Evolutionary conservation across 1,139 yeast species (phyloP).

Genomic region (Pichia sp.): DNA sequence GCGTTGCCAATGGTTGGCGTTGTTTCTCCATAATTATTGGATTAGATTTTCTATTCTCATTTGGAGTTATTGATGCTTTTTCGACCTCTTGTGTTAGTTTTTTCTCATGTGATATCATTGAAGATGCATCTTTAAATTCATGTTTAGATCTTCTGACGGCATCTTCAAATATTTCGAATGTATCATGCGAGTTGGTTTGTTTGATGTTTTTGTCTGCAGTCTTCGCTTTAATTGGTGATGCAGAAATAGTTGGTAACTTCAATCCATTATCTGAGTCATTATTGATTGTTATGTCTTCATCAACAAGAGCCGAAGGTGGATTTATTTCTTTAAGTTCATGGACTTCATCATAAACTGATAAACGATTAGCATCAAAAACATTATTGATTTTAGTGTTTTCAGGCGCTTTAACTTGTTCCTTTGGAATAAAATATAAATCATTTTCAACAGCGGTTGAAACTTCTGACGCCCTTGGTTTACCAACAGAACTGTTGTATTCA

Average conservation of each 20-base stretch:
- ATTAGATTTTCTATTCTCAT: neutral
- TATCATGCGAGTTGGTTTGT: constrained; percentile 17
- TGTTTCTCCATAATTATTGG: constrained; percentile 16
- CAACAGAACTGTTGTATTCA: constrained; percentile 5
- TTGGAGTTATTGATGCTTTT: neutral
- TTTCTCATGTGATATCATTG: neutral
- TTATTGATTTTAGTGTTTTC: neutral
- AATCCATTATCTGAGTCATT: constrained; percentile 20
- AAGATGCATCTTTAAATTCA: constrained; percentile 12
- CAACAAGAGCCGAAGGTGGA: constrained; percentile 16
- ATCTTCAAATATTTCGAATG: constrained; percentile 22
- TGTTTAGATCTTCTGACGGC: constrained; percentile 15
- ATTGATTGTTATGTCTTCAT: constrained; percentile 24
- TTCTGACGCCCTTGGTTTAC: constrained; percentile 15
- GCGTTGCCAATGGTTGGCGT: constrained; percentile 31
- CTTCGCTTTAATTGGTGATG: constrained; percentile 29
- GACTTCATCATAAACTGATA: constrained; percentile 14
- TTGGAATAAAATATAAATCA: constrained; percentile 21
- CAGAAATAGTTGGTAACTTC: constrained; percentile 31
- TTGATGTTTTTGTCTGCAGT: constrained; percentile 5
- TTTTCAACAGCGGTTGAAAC: constrained; percentile 19
- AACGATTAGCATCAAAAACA: constrained; percentile 3
- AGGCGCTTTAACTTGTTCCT: neutral
- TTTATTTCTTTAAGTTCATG: neutral
- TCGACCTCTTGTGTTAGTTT: neutral